Percentiles rank a stretch among this genome's conserved stretches.
Conservation (phyloP, 176 grass and related monocot genomes). For the Oryza longistaminata region DNA sequence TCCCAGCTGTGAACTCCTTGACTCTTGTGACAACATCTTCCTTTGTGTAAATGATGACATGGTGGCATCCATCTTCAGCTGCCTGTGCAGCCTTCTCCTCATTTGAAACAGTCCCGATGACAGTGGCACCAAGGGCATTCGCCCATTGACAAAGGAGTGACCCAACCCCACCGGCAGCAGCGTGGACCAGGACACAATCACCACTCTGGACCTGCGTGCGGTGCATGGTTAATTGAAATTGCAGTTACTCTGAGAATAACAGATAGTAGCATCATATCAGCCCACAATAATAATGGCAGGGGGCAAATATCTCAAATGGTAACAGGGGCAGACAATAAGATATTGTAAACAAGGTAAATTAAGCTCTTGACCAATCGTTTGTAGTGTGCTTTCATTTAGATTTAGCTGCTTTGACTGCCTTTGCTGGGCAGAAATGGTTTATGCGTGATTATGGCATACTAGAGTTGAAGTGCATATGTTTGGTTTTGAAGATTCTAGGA, state of each 20-base stretch:
- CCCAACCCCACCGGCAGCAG: slow-evolving; percentile 84
- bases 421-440: background rate
- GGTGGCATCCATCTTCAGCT: slow-evolving; percentile 71
- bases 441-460: background rate
- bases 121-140: slow-evolving; percentile 79
- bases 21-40: slow-evolving; percentile 81
- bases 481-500: background rate
- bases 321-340: background rate
- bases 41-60: slow-evolving; percentile 76
- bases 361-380: background rate
- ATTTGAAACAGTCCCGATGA: slow-evolving; percentile 89
- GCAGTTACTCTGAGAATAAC: background rate
- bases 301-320: background rate
- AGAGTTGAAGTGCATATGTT: background rate
- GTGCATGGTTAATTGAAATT: background rate
- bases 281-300: background rate
- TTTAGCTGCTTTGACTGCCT: background rate
- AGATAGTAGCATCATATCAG: background rate
- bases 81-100: slow-evolving; percentile 83
- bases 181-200: slow-evolving; percentile 75
- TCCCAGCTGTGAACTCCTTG: slow-evolving; percentile 72
- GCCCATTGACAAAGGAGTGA: slow-evolving; percentile 95
- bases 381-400: background rate
- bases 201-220: slow-evolving; percentile 62
- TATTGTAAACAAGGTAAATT: background rate